A percentile compares a stretch with the other conserved stretches of the same genome.
These are phyloP conservation scores for Hypomontagnella submonticulosa DNA, from an alignment of 495 filamentous ascomycete genomes.

Conservation along the genomic window DNA sequence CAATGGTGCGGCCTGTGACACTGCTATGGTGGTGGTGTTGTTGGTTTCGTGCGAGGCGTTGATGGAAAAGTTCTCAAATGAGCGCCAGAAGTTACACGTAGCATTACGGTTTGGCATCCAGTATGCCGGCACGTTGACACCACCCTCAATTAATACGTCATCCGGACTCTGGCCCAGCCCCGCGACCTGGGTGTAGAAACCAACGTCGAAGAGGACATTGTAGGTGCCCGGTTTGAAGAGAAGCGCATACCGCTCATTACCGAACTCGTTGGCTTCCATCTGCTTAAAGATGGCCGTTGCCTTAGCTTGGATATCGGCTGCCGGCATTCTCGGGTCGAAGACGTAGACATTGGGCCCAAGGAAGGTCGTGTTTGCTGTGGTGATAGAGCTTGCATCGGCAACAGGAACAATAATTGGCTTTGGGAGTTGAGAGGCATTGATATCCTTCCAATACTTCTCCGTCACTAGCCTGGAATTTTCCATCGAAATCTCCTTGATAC, in stretches of 20 bases:
- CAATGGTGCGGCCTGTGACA: slow-evolving; percentile 47
- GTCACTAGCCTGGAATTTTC: slow-evolving; percentile 28
- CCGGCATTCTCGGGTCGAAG: slow-evolving; percentile 44
- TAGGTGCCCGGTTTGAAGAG: slow-evolving; percentile 47
- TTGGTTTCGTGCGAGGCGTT: slow-evolving; percentile 48
- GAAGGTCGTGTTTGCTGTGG: slow-evolving; percentile 38
- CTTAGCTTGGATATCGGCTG: slow-evolving; percentile 38
- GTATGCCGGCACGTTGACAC: slow-evolving; percentile 48
- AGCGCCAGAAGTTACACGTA: slow-evolving; percentile 49
- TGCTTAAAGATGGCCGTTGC: slow-evolving; percentile 43
- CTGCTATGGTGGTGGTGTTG: slow-evolving; percentile 49
- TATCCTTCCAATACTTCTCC: slow-evolving; percentile 24
- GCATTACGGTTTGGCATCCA: slow-evolving; percentile 51
- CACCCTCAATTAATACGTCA: slow-evolving; percentile 46
- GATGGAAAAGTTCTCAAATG: slow-evolving; percentile 49
- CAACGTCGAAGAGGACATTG: slow-evolving; percentile 47
- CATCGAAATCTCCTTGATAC: slow-evolving; percentile 10
- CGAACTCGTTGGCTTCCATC: slow-evolving; percentile 51
- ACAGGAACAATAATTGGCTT: slow-evolving; percentile 12
- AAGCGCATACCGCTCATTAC: slow-evolving; percentile 44
- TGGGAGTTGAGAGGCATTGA: neutral
- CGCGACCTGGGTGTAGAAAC: slow-evolving; percentile 49
- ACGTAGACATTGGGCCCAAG: slow-evolving; percentile 47
- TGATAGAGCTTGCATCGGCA: slow-evolving; percentile 13
- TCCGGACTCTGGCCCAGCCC: slow-evolving; percentile 45